phyloP scores from a whole-genome alignment of 306 rosid genomes.

The Cicer cuneatum region DNA sequence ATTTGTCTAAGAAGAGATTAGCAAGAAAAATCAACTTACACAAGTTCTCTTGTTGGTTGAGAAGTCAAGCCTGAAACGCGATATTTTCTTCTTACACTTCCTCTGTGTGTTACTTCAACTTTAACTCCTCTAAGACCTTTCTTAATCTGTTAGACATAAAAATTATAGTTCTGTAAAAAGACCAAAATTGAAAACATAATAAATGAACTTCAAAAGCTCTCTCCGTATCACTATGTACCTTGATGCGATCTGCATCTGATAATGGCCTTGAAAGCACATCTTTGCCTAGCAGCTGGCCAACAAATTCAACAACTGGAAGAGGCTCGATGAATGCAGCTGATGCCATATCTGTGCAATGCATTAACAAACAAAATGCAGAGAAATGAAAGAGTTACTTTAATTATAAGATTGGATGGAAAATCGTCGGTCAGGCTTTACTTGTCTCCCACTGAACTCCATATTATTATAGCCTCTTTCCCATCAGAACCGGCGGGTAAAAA shows the following conservation, averaged over 20 bases:
- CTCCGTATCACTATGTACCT: conserved; percentile 56
- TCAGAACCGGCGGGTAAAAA: no score
- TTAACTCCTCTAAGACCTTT: conserved; percentile 98
- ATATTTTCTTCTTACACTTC: conserved; percentile 89
- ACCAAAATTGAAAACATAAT: conserved; percentile 11
- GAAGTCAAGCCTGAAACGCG: conserved; percentile 97
- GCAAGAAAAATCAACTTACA: conserved; percentile 59
- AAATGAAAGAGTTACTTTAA: not conserved
- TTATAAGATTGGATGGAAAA: not conserved
- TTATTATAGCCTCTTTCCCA: no score
- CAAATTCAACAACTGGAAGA: conserved; percentile 93
- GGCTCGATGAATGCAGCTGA: conserved; percentile 98
- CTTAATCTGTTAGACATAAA: conserved; percentile 71
- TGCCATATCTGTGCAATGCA: conserved; percentile 76
- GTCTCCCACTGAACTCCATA: no score
- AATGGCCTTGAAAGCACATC: conserved; percentile 82
- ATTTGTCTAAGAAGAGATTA: not conserved
- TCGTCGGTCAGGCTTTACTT: no score
- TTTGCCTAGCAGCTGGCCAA: conserved; percentile 85
- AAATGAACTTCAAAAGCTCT: not conserved
- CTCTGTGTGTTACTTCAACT: conserved; percentile 98
- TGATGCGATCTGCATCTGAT: conserved; percentile 88
- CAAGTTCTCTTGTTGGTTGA: conserved; percentile 95
- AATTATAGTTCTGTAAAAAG: conserved; percentile 11
- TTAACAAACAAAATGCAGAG: not conserved